Conservation (phyloP, 768 basidiomycete species). For the Pulveroboletus sp. region DNA sequence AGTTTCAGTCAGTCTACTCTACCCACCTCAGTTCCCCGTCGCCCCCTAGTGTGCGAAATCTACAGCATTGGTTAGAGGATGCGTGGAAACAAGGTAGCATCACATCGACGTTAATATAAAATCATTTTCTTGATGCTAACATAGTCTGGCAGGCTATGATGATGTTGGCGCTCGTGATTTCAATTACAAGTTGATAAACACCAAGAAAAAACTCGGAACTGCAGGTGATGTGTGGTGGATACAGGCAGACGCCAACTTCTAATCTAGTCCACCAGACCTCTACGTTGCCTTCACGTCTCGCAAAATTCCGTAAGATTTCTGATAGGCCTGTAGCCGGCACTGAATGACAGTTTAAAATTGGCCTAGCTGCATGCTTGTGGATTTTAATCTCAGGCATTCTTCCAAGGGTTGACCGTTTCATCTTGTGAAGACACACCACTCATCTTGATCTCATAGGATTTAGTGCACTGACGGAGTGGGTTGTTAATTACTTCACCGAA, state of each 20-base stretch:
- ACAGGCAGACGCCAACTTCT: not conserved
- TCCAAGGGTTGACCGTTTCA: constrained; percentile 36
- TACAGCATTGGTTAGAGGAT: constrained; percentile 75
- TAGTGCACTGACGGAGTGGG: constrained; percentile 60
- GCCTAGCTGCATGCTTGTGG: constrained; percentile 55
- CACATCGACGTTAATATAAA: not conserved
- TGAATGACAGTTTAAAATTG: not conserved
- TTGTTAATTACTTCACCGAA: constrained; percentile 65
- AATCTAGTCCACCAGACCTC: constrained; percentile 46
- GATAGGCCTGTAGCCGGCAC: not conserved
- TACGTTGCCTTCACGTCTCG: constrained; percentile 74
- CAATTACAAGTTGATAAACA: constrained; percentile 45
- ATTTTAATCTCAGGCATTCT: constrained; percentile 50
- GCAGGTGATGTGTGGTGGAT: constrained; percentile 44
- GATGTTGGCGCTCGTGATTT: constrained; percentile 59
- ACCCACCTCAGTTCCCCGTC: constrained; percentile 51
- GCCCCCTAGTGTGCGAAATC: constrained; percentile 63
- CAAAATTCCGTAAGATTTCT: constrained; percentile 69
- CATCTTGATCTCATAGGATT: constrained; percentile 32
- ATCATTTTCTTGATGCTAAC: not conserved
- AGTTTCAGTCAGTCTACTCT: constrained; percentile 55
- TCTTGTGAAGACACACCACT: not conserved
- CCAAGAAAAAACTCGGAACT: constrained; percentile 77
- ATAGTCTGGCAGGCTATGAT: constrained; percentile 56
- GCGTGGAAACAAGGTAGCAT: constrained; percentile 67